Conservation (phyloP, 1,139 yeast genomes). For the Yamadazyma pseudoaaseri region DNA sequence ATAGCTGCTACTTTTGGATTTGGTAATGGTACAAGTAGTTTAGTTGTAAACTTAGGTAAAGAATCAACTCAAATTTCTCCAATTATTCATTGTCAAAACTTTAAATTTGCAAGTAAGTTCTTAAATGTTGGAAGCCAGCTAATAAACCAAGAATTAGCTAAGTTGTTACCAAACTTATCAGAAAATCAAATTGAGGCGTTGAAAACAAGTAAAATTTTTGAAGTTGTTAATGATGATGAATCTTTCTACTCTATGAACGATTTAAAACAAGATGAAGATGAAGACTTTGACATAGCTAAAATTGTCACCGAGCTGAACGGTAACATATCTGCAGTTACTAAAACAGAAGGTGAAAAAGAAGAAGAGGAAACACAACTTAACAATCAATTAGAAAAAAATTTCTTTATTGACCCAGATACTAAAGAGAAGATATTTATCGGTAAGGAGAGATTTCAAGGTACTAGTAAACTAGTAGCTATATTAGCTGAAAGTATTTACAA, state of each 20-base stretch:
- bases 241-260: constrained; percentile 61
- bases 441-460: constrained; percentile 83
- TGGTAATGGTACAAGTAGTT: constrained; percentile 54
- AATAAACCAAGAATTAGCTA: constrained; percentile 54
- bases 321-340: constrained; percentile 3
- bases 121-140: constrained; percentile 58
- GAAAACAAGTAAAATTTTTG: constrained; percentile 74
- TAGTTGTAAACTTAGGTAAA: constrained; percentile 80
- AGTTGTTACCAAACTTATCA: constrained; percentile 57
- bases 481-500: constrained; percentile 57
- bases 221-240: constrained; percentile 66
- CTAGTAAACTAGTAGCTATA: constrained; percentile 52
- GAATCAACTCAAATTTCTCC: constrained; percentile 77
- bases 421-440: constrained; percentile 66
- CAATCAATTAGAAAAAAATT: constrained; percentile 62
- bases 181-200: constrained; percentile 66
- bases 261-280: constrained; percentile 47
- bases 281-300: constrained; percentile 84
- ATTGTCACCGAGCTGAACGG: constrained; percentile 64
- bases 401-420: constrained; percentile 55
- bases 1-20: constrained; percentile 76
- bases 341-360: constrained; percentile 24
- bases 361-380: constrained; percentile 39
- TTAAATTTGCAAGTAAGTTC: constrained; percentile 53
- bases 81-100: constrained; percentile 65